These are phyloP conservation scores for Carex parvula DNA, from an alignment of 176 grass and related monocot species.

Conservation along the genomic window DNA sequence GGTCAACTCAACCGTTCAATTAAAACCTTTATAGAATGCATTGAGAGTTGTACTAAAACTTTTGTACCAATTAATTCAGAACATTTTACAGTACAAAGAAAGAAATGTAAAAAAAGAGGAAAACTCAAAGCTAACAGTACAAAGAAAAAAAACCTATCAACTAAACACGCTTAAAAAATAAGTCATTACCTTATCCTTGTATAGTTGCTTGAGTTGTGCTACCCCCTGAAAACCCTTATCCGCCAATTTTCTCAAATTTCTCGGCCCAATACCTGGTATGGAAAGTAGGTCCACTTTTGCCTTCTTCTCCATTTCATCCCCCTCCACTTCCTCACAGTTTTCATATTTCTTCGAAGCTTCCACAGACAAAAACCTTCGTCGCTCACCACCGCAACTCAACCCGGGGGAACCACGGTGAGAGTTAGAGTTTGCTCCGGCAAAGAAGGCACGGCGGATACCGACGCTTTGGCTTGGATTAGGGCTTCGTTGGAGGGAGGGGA, in stretches of 20 bases:
- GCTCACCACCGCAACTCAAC: slow-evolving; percentile 4
- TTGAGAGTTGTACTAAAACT: neutral
- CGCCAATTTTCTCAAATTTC: slow-evolving; percentile 77
- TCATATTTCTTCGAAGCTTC: slow-evolving; percentile 31
- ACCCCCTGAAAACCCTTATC: slow-evolving; percentile 81
- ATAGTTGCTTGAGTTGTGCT: slow-evolving; percentile 80
- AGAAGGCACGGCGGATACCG: neutral
- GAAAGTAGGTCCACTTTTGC: slow-evolving; percentile 44
- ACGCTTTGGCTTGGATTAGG: neutral
- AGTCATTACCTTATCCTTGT: slow-evolving; percentile 62
- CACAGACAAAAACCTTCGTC: slow-evolving; percentile 33
- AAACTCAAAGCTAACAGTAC: neutral
- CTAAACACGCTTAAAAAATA: neutral
- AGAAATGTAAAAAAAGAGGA: neutral
- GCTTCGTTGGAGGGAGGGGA: neutral
- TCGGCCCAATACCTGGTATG: slow-evolving; percentile 69
- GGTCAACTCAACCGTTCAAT: neutral
- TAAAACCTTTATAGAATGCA: neutral
- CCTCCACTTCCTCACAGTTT: slow-evolving; percentile 17
- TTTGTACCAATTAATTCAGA: neutral
- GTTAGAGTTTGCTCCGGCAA: slow-evolving; percentile 14
- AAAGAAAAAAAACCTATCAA: neutral
- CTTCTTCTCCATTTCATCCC: slow-evolving; percentile 4
- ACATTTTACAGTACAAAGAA: neutral
- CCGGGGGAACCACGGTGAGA: neutral